Evolutionary conservation across 1,139 yeast species (phyloP), one percentile per base, ranked within the genome.

Genomic region (Saccharomyces hybrid): DNA sequence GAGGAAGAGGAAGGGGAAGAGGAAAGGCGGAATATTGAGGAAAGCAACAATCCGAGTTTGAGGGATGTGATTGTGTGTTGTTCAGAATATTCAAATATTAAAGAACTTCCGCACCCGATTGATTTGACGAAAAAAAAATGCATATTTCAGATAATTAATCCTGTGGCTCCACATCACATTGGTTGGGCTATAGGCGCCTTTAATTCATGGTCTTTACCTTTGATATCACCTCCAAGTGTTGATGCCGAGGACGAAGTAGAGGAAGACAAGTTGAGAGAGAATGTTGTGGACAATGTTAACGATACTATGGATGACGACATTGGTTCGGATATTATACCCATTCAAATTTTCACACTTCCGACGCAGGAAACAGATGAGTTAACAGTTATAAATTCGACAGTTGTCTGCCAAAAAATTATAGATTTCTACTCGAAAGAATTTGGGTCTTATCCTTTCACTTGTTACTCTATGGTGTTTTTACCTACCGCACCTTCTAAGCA

Each of bases 161-260:
- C 99, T 0, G 87, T 90, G 0, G 84, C 96, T 51, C 90, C 99
- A 0, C 97, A 91, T 61, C 97, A 91, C 70, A 78, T 95, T n/a
- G 98, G 98, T 0, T 93, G 96, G 85, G 91, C 96, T 0, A 80
- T 89, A 2, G 99, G 99, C 0, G 85, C 96, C 4, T 95, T 93
- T 70, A 83, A 83, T 75, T 58, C 77, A 79, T 46, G 80, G 81
- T 16, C 70, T 82, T 47, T 73, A 25, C 72, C 71, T 2, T 53
- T 63, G 5, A 48, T 67, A 13, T 50, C 55, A 4, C 46, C 56
- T 6, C 25, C 44, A 38, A 54, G 54, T n/a, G 57, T 57, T 23
- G 65, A 56, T 66, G 64, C 50, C 44, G 67, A 68, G 25, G 80
- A 75, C 5, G 78, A 72, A 27, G 77, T 74, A 14, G 79, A 76